Evolutionary conservation across 192 early-diverging fungal genomes (phyloP), one percentile per base, ranked within the genome.

Genomic region (Mortierella antarctica): DNA sequence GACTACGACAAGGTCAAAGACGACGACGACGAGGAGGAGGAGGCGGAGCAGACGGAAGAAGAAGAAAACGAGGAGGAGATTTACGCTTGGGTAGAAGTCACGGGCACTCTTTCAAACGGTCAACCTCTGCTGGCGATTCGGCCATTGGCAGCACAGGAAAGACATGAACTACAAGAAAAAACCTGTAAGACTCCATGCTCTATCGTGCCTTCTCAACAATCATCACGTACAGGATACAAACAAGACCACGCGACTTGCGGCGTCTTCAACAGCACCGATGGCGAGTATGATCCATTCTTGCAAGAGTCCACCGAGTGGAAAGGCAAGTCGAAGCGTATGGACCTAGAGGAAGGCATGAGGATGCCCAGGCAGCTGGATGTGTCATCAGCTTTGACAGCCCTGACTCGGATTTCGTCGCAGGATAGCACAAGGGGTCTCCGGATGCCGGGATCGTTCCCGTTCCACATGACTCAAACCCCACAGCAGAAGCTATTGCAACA

Each of bases 401-500:
- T 71, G 11, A 50, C 62, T 6, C 51, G 39, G 62, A n/a, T 63
- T n/a, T 7, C 62, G 2, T 71, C 47, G 12, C 47, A 42, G 17
- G 21, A 62, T 6, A 57, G 66, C 5, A 59, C 45, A 7, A 15
- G 21, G 2, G 11, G 14, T 39, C 18, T 62, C 5, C 17, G 55
- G 18, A 79, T 67, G 69, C 75, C 75, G 1, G 75, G 75, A 0
- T 79, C 75, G 0, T 57, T 79, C 14, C 69, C 75, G 9, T 48
- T 52, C 7, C 45, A 52, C 17, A 11, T 54, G 39, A n/a, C 53
- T 15, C 66, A 59, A 13, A 46, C 58, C 5, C 45, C 8, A 14
- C 45, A 14, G 6, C 61, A 57, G 51, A 40, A 48, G 31, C 10
- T 21, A 48, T 44, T 17, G 6, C 47, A 49, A 21, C 54, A 48